A percentile compares a stretch with the other conserved stretches of the same genome.
phyloP scores from a whole-genome alignment of 208 protist species.

The Leishmania guyanensis region DNA sequence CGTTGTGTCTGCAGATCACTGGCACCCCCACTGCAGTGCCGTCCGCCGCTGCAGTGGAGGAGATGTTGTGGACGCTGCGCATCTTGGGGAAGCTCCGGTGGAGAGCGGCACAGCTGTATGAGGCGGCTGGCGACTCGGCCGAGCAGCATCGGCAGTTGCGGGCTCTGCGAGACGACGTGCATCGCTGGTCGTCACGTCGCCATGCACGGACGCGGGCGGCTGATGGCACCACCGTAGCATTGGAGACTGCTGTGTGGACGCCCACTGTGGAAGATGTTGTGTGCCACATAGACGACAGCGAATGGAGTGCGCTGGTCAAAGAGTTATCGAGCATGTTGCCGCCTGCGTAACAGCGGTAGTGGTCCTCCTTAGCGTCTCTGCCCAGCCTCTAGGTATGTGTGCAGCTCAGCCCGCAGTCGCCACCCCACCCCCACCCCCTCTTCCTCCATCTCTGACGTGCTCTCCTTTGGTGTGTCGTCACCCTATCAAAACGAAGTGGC shows the following conservation, averaged over 20 bases:
- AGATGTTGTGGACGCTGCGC: conserved; percentile 41
- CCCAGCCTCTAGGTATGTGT: not conserved
- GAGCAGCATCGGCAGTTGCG: conserved; percentile 18
- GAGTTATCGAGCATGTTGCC: conserved; percentile 16
- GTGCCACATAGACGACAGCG: conserved; percentile 17
- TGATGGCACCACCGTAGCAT: not conserved
- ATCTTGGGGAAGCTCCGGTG: conserved; percentile 44
- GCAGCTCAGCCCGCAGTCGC: not conserved
- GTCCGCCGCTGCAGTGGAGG: conserved; percentile 2
- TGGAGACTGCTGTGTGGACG: not conserved
- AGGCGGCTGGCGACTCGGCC: conserved; percentile 15
- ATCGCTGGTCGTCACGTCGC: conserved; percentile 24
- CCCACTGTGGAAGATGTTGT: conserved; percentile 19
- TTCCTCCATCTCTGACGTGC: not conserved
- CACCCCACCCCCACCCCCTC: not conserved
- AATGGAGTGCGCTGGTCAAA: conserved; percentile 14
- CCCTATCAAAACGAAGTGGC: not conserved
- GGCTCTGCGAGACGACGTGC: conserved; percentile 17
- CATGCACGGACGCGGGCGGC: not conserved
- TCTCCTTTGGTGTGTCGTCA: not conserved
- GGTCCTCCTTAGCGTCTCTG: not conserved
- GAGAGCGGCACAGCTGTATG: conserved; percentile 37
- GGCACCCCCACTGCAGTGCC: not conserved
- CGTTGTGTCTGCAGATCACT: not conserved
- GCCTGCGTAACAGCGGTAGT: not conserved